Conservation (phyloP, 2,329 filamentous ascomycete genomes). For the Trichophyton mentagrophytes region DNA sequence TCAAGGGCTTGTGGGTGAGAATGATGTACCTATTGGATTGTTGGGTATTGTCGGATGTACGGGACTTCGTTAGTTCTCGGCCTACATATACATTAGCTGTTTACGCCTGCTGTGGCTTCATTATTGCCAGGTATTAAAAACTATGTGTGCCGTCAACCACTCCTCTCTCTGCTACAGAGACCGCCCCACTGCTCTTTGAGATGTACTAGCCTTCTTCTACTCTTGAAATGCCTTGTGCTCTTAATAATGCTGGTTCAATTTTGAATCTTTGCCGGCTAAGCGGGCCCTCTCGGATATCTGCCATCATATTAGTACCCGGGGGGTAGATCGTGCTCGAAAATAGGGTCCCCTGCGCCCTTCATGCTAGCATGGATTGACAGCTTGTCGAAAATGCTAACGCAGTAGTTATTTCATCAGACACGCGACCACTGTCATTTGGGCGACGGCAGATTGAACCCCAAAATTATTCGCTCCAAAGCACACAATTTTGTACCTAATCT, state of each 20-base stretch:
- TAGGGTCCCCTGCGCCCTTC: constrained; percentile 13
- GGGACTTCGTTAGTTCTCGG: too few relatives aligned
- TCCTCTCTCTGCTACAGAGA: too few relatives aligned
- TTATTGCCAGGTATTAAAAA: too few relatives aligned
- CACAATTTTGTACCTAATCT: constrained; percentile 9
- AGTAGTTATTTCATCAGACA: not conserved
- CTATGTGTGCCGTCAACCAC: too few relatives aligned
- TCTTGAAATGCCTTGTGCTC: not conserved
- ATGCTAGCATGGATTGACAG: constrained; percentile 14
- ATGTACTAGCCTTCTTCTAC: not conserved
- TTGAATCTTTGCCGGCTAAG: not conserved
- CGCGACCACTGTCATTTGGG: constrained; percentile 6
- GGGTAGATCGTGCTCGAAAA: constrained; percentile 12
- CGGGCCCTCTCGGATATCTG: not conserved
- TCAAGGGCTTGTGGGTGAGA: too few relatives aligned
- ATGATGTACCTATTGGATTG: too few relatives aligned
- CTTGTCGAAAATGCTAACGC: constrained; percentile 13
- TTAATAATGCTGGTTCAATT: not conserved
- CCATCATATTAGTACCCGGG: not conserved
- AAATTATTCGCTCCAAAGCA: constrained; percentile 5
- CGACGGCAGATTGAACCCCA: constrained; percentile 10
- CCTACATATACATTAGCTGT: too few relatives aligned
- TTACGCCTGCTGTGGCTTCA: too few relatives aligned
- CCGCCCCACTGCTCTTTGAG: not conserved
- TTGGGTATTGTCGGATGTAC: too few relatives aligned